Evolutionary conservation across 139 green algal species (phyloP).

Genomic region (Closterium sp.): DNA sequence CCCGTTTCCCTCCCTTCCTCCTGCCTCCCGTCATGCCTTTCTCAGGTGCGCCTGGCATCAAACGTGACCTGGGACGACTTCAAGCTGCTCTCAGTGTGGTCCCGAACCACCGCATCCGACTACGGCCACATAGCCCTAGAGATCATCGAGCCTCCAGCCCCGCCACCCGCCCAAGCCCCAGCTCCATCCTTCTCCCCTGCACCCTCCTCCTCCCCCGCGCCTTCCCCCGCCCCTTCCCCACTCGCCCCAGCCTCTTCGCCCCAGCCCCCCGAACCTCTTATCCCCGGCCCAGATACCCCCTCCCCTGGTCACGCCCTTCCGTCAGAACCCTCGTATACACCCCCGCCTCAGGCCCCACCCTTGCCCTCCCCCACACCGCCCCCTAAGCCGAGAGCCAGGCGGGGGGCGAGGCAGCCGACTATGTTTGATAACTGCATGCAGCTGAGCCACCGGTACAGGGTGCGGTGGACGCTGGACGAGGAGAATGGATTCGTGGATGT

Average conservation of each 20-base stretch:
- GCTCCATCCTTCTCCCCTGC: not conserved
- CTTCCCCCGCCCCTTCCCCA: not conserved
- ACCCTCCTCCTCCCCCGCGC: not conserved
- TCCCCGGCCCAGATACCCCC: not conserved
- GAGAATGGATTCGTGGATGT: constrained; percentile 28
- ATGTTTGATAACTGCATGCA: constrained; percentile 49
- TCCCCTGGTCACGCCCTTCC: not conserved
- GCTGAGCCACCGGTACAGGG: constrained; percentile 25
- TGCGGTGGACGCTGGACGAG: constrained; percentile 34
- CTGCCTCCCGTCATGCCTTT: not conserved
- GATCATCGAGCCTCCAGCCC: not conserved
- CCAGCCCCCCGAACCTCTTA: not conserved
- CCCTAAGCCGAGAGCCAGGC: not conserved
- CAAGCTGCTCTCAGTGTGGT: constrained; percentile 39
- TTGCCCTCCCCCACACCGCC: not conserved
- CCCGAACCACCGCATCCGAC: constrained; percentile 26
- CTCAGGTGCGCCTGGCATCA: constrained; percentile 28
- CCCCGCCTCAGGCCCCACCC: not conserved
- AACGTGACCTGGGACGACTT: constrained; percentile 36
- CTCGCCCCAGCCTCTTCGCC: not conserved
- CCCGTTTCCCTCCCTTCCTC: not conserved
- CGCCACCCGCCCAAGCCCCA: not conserved
- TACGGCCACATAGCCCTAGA: constrained; percentile 41
- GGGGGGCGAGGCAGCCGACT: constrained; percentile 24
- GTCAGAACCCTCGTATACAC: not conserved